A percentile compares a stretch with the other conserved stretches of the same genome.
phyloP scores from a whole-genome alignment of 2,329 filamentous ascomycete species.

The Orbilia blumenaviensis region DNA sequence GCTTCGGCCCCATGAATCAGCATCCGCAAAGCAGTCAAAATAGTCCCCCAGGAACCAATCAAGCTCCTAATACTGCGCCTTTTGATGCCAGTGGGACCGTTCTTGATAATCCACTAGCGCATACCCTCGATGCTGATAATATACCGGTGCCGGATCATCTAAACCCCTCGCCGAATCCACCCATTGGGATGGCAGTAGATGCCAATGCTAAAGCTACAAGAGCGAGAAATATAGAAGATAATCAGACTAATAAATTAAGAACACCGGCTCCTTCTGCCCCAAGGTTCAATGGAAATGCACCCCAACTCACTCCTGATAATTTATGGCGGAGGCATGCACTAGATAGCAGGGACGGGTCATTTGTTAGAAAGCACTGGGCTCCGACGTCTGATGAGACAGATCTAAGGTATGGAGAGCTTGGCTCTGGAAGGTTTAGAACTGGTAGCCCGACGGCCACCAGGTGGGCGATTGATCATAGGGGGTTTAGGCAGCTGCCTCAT shows the following conservation, averaged over 20 bases:
- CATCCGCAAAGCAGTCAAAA: too few relatives aligned
- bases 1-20: too few relatives aligned
- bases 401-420: neutral
- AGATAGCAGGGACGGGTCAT: neutral
- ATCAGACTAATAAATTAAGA: neutral
- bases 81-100: neutral
- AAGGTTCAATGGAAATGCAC: neutral
- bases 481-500: neutral
- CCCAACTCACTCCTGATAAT: neutral
- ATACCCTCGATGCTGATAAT: neutral
- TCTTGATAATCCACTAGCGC: neutral
- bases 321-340: neutral
- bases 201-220: neutral
- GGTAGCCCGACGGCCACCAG: neutral
- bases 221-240: neutral
- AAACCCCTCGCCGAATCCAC: neutral
- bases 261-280: neutral
- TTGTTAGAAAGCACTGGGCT: neutral
- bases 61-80: neutral
- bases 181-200: neutral
- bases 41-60: too few relatives aligned
- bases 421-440: neutral
- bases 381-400: neutral
- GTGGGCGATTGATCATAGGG: neutral
- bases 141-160: neutral